Evolutionary conservation across 164 flowering plant species (phyloP), one percentile per base, ranked within the genome.

Genomic region (Piper betle): DNA sequence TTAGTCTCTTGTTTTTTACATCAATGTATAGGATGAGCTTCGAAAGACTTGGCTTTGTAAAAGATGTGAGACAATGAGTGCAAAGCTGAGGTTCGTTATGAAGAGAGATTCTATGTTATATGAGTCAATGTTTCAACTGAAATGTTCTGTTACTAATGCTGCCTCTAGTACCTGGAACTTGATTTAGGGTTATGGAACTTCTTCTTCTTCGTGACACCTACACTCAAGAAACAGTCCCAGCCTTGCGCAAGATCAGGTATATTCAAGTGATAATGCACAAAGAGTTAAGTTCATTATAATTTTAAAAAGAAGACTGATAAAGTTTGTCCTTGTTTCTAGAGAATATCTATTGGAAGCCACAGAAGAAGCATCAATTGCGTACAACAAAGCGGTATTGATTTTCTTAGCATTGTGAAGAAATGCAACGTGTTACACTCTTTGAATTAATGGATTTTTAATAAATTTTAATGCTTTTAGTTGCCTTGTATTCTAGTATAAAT

Each of bases 1-100:
- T n/a, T n/a, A n/a, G n/a, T n/a, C n/a, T n/a, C n/a, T n/a, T n/a
- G 58, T 19, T 43, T 13, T 19, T 61, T 39, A 37, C 20, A 40
- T 37, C 48, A 55, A 65, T n/a, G n/a, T n/a, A 59, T 62, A 93
- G 99, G 99, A 90, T 79, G 96, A 86, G 55, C 68, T 86, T 39
- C 85, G 80, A 68, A 89, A 93, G 62, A 85, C 81, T 42, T 90
- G 97, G 98, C 78, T 86, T 46, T 84, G 91, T 77, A 88, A 88
- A 76, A 78, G 92, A 67, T 87, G 96, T 70, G 98, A 90, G 77
- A 86, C 97, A 64, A 93, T 93, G 98, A 82, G 77, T 64, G 96
- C 92, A 33, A 93, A 93, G 73, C 69, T 90, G 78, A 90, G 97
- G 98, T 87, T 58, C 68, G 78, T 55, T 16, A 13, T 55, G 38